Evolutionary conservation across 2,329 filamentous ascomycete species (phyloP).

Genomic region (Bertia moriformis): DNA sequence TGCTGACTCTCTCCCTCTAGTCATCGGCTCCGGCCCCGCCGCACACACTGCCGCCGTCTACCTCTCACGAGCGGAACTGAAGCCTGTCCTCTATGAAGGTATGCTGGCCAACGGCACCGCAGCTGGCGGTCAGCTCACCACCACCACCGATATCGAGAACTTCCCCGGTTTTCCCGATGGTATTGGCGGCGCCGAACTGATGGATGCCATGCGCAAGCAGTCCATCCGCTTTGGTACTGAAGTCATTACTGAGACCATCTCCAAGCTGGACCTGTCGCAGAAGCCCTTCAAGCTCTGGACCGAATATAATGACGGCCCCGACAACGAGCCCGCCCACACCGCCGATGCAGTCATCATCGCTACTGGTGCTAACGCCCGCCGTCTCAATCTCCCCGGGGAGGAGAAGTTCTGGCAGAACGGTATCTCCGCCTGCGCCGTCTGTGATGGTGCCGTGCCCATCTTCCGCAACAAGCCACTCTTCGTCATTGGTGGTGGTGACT

Average conservation of each 20-base stretch:
- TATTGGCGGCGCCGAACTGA: conserved; percentile 75
- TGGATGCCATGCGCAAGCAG: conserved; percentile 88
- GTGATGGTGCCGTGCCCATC: conserved; percentile 91
- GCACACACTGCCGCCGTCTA: conserved; percentile 97
- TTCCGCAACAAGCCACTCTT: conserved; percentile 92
- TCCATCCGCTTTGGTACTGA: conserved; percentile 83
- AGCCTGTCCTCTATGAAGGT: conserved; percentile 91
- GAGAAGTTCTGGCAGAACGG: conserved; percentile 96
- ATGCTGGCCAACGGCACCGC: conserved; percentile 96
- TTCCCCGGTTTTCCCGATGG: conserved; percentile 86
- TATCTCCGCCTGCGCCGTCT: conserved; percentile 91
- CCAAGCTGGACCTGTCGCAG: conserved; percentile 68
- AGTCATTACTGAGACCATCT: conserved; percentile 84
- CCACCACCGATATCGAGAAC: conserved; percentile 97
- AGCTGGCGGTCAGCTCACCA: conserved; percentile 90
- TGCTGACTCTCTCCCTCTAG: conserved; percentile 19
- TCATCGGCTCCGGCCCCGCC: conserved; percentile 87
- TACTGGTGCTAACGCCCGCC: conserved; percentile 80
- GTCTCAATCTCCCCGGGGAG: conserved; percentile 73
- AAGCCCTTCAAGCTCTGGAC: conserved; percentile 88
- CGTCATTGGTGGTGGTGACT: conserved; percentile 93
- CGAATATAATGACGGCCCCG: conserved; percentile 61
- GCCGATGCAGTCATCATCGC: conserved; percentile 88
- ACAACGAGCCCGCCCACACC: conserved; percentile 55
- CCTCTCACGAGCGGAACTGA: conserved; percentile 81